These are phyloP conservation scores for Raffaelea albimanens DNA, from an alignment of 2,329 filamentous ascomycete genomes.

Conservation along the genomic window DNA sequence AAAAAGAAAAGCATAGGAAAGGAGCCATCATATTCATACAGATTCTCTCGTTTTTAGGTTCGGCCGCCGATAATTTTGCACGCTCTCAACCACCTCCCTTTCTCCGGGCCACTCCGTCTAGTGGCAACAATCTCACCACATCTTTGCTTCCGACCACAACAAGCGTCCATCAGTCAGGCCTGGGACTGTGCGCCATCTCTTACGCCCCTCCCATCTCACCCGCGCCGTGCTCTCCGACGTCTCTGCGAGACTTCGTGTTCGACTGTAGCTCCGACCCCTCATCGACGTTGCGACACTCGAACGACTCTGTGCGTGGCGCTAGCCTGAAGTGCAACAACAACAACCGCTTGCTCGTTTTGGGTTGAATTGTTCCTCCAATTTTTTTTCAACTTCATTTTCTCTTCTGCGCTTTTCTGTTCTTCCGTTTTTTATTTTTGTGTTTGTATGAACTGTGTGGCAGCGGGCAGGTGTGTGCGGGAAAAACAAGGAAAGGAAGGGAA, in stretches of 20 bases:
- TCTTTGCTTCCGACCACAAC: not conserved
- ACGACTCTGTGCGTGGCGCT: not conserved
- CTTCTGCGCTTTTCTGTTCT: not conserved
- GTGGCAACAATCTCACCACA: not conserved
- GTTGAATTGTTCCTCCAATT: too few relatives aligned
- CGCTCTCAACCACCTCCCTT: not conserved
- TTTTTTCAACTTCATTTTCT: not conserved
- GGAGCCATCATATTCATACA: slow-evolving; percentile 58
- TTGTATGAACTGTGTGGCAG: slow-evolving; percentile 2
- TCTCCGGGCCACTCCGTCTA: not conserved
- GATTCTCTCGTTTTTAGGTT: slow-evolving; percentile 77
- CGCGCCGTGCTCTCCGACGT: too few relatives aligned
- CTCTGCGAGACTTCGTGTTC: too few relatives aligned
- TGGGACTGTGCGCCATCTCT: too few relatives aligned
- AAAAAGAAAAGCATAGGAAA: slow-evolving; percentile 10
- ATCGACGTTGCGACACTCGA: too few relatives aligned
- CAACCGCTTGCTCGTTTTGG: not conserved
- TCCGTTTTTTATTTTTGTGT: slow-evolving; percentile 1
- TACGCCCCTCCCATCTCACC: too few relatives aligned
- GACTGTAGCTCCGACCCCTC: too few relatives aligned
- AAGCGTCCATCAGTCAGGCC: not conserved
- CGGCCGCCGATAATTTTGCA: slow-evolving; percentile 70
- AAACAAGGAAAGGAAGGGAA: not conserved
- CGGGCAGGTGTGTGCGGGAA: slow-evolving; percentile 3
- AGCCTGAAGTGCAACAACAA: not conserved